Evolutionary conservation across 768 basidiomycete genomes (phyloP), one percentile per base, ranked within the genome.

Genomic region (Cyathus striatus): DNA sequence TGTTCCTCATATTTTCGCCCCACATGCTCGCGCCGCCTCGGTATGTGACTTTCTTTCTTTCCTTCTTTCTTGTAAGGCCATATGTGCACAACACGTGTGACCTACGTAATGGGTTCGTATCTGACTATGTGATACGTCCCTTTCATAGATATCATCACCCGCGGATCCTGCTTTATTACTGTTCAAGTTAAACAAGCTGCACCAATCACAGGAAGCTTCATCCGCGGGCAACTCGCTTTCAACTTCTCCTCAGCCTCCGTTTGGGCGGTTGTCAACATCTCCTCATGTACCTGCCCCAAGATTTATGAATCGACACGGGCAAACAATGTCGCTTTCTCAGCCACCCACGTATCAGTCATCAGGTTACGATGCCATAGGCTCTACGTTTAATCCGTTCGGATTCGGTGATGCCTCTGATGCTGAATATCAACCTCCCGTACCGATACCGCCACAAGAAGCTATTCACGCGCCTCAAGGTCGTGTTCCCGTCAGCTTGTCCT

Each of bases 131-230:
- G n/a, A 9, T 30, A 35, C 37, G 38, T 32, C 32, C 26, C 38
- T 32, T 34, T 40, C 22, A 21, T 54, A 92, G 90, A 87, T 91
- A 63, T 91, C 90, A 2, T 90, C 88, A n/a, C 88, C 90, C 22
- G 89, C 89, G 3, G 90, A 91, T 57, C 89, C 90, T 22, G 84
- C 86, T 16, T 62, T 92, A 18, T 69, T 92, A 16, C 74, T 80
- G 50, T 90, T 85, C 65, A 90, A 89, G 60, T 69, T 91, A 34
- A 89, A 88, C 64, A 89, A 88, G 62, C 69, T 92, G 7, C 88
- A 89, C 49, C 83, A 83, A 61, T 74, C 83, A 0, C 85, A 87
- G 51, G 66, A 75, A 51, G 58, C 54, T 14, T 73, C 76, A 3
- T 65, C 73, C 3, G 57, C 69, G 1, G 70, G 68, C n/a, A 63